Evolutionary conservation across 2,329 filamentous ascomycete genomes (phyloP).

Genomic region (Pseudocercospora fuligena): DNA sequence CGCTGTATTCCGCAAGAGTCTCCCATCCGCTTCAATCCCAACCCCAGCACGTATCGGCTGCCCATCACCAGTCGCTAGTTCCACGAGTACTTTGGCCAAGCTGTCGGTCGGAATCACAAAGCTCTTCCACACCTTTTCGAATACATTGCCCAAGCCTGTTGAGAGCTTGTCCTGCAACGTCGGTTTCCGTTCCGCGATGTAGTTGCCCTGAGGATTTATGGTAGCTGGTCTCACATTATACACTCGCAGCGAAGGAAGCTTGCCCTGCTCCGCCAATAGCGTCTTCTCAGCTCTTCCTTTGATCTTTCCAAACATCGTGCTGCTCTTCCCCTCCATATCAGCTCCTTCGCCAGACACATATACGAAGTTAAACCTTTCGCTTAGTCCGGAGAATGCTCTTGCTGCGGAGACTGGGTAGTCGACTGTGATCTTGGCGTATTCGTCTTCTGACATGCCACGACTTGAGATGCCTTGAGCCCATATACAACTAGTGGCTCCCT

Average conservation of each 20-base stretch:
- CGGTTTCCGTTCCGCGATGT: conserved; percentile 25
- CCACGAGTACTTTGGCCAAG: conserved; percentile 54
- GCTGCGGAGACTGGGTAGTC: conserved; percentile 69
- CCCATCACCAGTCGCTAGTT: conserved; percentile 56
- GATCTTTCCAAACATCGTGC: conserved; percentile 65
- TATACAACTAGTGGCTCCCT: conserved; percentile 69
- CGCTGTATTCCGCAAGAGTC: conserved; percentile 46
- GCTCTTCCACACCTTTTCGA: conserved; percentile 39
- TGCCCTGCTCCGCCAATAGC: conserved; percentile 59
- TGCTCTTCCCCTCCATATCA: conserved; percentile 60
- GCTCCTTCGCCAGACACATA: conserved; percentile 71
- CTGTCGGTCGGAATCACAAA: conserved; percentile 53
- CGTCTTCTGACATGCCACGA: conserved; percentile 42
- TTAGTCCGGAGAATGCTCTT: conserved; percentile 60
- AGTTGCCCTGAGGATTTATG: conserved; percentile 56
- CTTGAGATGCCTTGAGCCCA: conserved; percentile 70
- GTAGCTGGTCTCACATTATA: conserved; percentile 64
- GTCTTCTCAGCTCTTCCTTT: conserved; percentile 70
- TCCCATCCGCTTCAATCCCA: conserved; percentile 47
- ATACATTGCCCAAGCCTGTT: conserved; percentile 23
- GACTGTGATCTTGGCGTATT: conserved; percentile 69
- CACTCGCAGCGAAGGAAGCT: conserved; percentile 56
- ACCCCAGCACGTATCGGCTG: conserved; percentile 42
- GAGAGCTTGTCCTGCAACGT: conserved; percentile 22
- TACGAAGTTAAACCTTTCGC: conserved; percentile 69